Percentiles rank a stretch among this genome's conserved stretches.
Conservation (phyloP, 108 stramenopile genomes). For the Cyclotella distinguenda region DNA sequence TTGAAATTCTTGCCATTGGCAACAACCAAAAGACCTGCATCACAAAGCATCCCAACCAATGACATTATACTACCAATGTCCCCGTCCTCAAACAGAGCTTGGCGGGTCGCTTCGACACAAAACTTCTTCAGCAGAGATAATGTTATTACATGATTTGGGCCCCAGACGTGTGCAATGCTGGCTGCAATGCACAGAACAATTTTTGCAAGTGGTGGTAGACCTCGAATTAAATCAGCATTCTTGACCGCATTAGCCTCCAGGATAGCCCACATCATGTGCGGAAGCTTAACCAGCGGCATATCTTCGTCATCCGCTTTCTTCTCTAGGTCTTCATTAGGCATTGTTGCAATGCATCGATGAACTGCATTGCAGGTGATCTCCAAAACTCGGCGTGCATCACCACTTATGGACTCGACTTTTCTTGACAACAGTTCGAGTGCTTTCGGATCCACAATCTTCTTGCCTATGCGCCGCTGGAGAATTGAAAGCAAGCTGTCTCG, state of each 20-base stretch:
- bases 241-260: constrained; percentile 36
- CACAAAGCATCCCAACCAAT: constrained; percentile 47
- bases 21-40: constrained; percentile 41
- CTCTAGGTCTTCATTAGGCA: constrained; percentile 9
- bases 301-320: constrained; percentile 8
- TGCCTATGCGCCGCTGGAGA: constrained; percentile 56
- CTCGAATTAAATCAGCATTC: constrained; percentile 48
- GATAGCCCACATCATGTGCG: constrained; percentile 58
- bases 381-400: constrained; percentile 67
- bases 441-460: constrained; percentile 52
- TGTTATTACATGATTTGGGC: constrained; percentile 32
- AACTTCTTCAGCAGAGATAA: constrained; percentile 31
- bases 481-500: constrained; percentile 54
- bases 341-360: constrained; percentile 6
- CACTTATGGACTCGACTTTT: constrained; percentile 55
- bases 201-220: constrained; percentile 53
- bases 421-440: constrained; percentile 58
- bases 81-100: constrained; percentile 16
- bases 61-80: constrained; percentile 36
- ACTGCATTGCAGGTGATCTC: constrained; percentile 54
- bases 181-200: constrained; percentile 57
- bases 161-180: constrained; percentile 28
- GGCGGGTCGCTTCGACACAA: constrained; percentile 23
- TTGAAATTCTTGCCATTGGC: constrained; percentile 22
- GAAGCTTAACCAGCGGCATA: constrained; percentile 55